Conservation (phyloP, 331 rosid species). For the Acacia pycnantha region DNA sequence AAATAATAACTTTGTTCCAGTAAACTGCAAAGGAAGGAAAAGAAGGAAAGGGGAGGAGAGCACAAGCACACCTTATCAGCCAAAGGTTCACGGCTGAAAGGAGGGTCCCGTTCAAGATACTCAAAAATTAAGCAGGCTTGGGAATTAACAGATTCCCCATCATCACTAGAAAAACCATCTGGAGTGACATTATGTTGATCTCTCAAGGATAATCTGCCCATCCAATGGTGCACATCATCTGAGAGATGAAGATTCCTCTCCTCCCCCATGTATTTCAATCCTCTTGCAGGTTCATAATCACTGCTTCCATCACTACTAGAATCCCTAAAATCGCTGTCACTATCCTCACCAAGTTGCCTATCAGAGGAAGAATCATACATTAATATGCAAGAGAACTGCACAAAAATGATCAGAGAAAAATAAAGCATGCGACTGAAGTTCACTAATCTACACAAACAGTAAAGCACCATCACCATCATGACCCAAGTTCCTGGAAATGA, state of each 20-base stretch:
- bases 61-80: constrained; percentile 69
- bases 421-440: neutral
- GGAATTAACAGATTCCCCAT: constrained; percentile 67
- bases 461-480: neutral
- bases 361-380: constrained; percentile 23
- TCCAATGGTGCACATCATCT: constrained; percentile 38
- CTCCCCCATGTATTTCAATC: constrained; percentile 45
- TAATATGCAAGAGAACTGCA: neutral
- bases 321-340: constrained; percentile 80
- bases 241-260: constrained; percentile 44
- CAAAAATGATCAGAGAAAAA: neutral
- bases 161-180: constrained; percentile 79
- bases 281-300: constrained; percentile 63
- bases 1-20: constrained; percentile 1
- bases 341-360: constrained; percentile 75
- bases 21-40: neutral
- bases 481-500: neutral
- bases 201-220: constrained; percentile 62
- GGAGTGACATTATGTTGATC: constrained; percentile 48
- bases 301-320: constrained; percentile 87
- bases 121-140: constrained; percentile 67
- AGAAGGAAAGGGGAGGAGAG: neutral
- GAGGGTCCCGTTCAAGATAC: constrained; percentile 75
- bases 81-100: constrained; percentile 81
- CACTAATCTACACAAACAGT: neutral